Conservation (phyloP, 1,284 basidiomycete species). For the Malassezia cuniculi region DNA sequence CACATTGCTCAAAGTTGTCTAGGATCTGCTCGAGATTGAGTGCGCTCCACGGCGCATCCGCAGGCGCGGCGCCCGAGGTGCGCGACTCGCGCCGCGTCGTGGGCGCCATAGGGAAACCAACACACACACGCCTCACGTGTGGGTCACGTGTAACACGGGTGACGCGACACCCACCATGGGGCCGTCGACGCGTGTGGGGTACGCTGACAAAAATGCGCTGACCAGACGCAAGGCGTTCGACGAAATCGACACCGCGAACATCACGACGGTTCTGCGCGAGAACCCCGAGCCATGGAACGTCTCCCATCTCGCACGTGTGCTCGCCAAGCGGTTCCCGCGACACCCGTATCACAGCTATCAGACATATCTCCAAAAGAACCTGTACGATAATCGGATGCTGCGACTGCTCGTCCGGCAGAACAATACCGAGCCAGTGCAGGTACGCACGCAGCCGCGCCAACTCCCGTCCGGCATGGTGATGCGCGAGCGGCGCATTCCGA, state of each 20-base stretch:
- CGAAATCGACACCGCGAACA: conserved; percentile 14
- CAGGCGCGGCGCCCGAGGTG: conserved; percentile 13
- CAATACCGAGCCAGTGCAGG: too few species aligned
- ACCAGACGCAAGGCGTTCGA: conserved; percentile 19
- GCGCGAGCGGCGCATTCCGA: background rate
- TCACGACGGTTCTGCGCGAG: conserved; percentile 18
- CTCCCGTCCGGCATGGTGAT: background rate
- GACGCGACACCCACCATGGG: background rate
- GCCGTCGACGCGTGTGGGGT: background rate
- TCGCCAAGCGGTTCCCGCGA: conserved; percentile 13
- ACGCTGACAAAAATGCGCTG: background rate
- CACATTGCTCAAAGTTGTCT: conserved; percentile 35
- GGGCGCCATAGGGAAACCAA: conserved; percentile 16
- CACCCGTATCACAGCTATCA: conserved; percentile 25
- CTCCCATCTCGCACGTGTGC: conserved; percentile 17
- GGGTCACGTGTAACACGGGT: conserved; percentile 1
- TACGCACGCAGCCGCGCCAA: too few species aligned
- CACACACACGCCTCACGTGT: conserved; percentile 6
- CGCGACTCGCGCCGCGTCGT: conserved; percentile 16
- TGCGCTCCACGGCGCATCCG: background rate
- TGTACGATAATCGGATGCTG: conserved; percentile 2
- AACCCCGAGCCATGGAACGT: conserved; percentile 19
- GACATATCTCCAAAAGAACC: conserved; percentile 21
- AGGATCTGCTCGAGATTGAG: conserved; percentile 33
- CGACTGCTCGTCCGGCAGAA: too few species aligned